phyloP scores from a whole-genome alignment of 176 grass and related monocot species.

The Sorghum bicolor region Sorghum_bicolor_NCBIv3 NC_012875.2:47642501-47643000 shows the following conservation, averaged over 20 bases:
- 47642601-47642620: neutral
- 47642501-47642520: neutral
- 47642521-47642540: neutral
- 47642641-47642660: neutral
- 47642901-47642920: neutral
- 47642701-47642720: neutral
- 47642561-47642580: neutral
- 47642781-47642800: neutral
- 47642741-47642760: neutral
- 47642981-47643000: slow-evolving; percentile 84
- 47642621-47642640: neutral
- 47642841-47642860: no score
- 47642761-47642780: neutral
- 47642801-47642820: neutral
- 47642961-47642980: slow-evolving; percentile 67
- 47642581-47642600: neutral
- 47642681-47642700: neutral
- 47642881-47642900: neutral
- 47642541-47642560: neutral
- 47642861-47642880: neutral
- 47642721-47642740: neutral
- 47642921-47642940: slow-evolving; percentile 47
- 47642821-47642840: no score
- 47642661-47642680: neutral
- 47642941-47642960: slow-evolving; percentile 61